phyloP scores from a whole-genome alignment of 148 eudicot species.

The Spergularia bocconei region DNA sequence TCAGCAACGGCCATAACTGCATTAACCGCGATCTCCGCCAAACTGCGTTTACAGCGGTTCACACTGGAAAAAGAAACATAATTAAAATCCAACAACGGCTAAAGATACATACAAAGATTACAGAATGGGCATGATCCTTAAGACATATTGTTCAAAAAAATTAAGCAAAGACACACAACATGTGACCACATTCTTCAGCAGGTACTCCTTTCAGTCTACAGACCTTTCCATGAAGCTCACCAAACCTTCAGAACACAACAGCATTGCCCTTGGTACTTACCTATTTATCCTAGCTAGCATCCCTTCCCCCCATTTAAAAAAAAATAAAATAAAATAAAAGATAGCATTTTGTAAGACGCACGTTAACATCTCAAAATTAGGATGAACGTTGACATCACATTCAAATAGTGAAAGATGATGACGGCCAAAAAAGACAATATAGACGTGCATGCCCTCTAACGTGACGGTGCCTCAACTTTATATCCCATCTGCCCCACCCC shows the following conservation, averaged over 20 bases:
- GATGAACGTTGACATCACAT: too few species aligned
- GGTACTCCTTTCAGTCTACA: neutral
- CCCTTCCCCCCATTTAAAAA: too few species aligned
- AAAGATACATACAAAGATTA: neutral
- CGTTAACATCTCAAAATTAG: too few species aligned
- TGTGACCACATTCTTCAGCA: neutral
- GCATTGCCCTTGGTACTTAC: neutral
- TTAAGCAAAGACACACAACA: neutral
- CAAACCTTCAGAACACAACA: too few species aligned
- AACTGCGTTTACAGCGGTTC: constrained; percentile 86
- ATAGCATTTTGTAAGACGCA: too few species aligned
- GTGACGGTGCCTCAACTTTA: constrained; percentile 3
- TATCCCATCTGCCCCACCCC: neutral
- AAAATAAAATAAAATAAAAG: too few species aligned
- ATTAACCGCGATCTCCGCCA: constrained; percentile 97
- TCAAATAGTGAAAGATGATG: neutral
- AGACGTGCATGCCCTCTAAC: neutral
- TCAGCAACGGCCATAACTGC: constrained; percentile 98
- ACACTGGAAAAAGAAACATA: constrained; percentile 50
- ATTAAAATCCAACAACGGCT: neutral
- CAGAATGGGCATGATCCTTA: neutral
- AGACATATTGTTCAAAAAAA: neutral
- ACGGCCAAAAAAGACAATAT: neutral
- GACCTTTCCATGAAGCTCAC: neutral
- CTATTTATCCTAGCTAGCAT: neutral